Evolutionary conservation across 129 eudicot species (phyloP), one percentile per base, ranked within the genome.

Genomic region (Pulicaria dysenterica): DNA sequence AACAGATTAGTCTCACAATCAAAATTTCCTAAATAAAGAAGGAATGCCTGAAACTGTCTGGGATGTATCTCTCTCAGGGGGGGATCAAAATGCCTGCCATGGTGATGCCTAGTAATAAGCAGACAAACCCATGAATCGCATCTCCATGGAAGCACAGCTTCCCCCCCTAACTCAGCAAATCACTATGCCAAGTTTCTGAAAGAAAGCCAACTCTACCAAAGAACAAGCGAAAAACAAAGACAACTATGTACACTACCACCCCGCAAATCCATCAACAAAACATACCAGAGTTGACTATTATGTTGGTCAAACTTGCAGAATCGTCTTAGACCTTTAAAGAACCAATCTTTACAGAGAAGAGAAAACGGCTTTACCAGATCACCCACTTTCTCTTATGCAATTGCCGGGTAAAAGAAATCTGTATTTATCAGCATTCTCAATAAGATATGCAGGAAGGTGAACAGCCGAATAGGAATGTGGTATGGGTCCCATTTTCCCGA

Each of bases 401-500:
- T 89, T 84, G n/a, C 98, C 96, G 1, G 98, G 98, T 45, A 92
- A 77, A 11, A 92, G 87, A 81, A 78, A 92, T 60, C 80, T 86
- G 44, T 73, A 89, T 65, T 70, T 76, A 31, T 92, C 91, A 3
- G 98, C 98, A 56, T 92, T 86, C 64, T 85, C 94, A 70, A 92
- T 74, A 13, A 92, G 84, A 77, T 78, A 82, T 7, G 91, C 84
- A 0, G 98, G 98, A 43, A 92, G 94, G 73, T 92, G 93, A 74
- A 89, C 98, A 8, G 96, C 98, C 0, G 98, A 92, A 73, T 86
- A 92, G 1, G 98, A 92, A 77, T 87, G 96, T 5, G 98, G 97
- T 14, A 92, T 84, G 66, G 96, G 95, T 36, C 98, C 98, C 97
- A 91, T 88, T 76, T 88, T 91, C 50, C 95, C 95, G 0, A 91